phyloP scores from a whole-genome alignment of 1,139 yeast species.

The Blastobotrys apis region DNA sequence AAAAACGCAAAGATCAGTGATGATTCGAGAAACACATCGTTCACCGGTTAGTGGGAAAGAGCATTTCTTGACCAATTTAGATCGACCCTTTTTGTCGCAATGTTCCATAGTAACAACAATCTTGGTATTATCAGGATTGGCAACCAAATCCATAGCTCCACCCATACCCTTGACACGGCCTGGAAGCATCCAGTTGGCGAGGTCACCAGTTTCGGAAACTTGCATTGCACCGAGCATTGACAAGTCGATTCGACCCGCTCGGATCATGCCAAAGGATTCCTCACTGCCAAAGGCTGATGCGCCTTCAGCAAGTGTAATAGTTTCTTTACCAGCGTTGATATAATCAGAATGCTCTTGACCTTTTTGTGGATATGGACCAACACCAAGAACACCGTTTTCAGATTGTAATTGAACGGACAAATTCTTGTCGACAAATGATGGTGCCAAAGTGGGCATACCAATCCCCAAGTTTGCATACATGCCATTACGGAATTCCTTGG shows the following conservation, averaged over 20 bases:
- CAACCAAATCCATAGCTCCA: constrained; percentile 50
- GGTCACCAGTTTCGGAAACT: constrained; percentile 42
- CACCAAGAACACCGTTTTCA: constrained; percentile 45
- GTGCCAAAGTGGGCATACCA: constrained; percentile 46
- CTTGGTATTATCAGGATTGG: constrained; percentile 41
- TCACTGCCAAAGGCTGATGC: constrained; percentile 46
- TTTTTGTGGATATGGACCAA: constrained; percentile 41
- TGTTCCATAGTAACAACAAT: constrained; percentile 46
- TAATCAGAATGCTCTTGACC: constrained; percentile 44
- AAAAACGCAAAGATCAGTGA: constrained; percentile 46
- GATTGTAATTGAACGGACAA: constrained; percentile 41
- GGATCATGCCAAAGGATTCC: constrained; percentile 46
- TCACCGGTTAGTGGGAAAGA: constrained; percentile 45
- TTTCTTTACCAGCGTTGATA: constrained; percentile 47
- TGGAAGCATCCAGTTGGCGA: constrained; percentile 48
- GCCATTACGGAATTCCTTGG: constrained; percentile 42
- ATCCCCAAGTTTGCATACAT: constrained; percentile 44
- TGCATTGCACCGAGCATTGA: constrained; percentile 46
- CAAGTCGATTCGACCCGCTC: constrained; percentile 42
- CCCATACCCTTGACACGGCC: constrained; percentile 49
- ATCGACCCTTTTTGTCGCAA: constrained; percentile 42
- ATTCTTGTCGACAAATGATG: constrained; percentile 36
- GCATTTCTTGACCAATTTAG: constrained; percentile 42
- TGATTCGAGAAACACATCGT: constrained; percentile 43
- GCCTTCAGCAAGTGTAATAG: constrained; percentile 42